Percentiles rank a stretch among this genome's conserved stretches.
These are phyloP conservation scores for Yamadazyma takamatsuzukensis DNA, from an alignment of 805 yeast genomes.

Conservation along the genomic window DNA sequence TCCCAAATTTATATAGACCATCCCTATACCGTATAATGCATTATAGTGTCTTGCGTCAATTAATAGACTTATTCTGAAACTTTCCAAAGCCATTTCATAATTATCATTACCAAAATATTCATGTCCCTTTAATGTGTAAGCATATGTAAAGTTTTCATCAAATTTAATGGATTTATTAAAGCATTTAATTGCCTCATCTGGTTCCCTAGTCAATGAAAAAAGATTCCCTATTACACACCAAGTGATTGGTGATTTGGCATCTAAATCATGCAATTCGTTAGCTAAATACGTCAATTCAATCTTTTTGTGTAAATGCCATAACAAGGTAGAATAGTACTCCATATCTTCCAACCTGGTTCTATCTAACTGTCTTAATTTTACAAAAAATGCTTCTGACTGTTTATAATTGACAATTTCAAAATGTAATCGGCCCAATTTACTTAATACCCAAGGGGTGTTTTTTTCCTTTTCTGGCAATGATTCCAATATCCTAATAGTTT, in stretches of 20 bases:
- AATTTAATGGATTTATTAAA: conserved; percentile 74
- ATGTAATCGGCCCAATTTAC: conserved; percentile 75
- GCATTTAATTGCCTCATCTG: conserved; percentile 85
- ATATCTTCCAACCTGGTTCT: conserved; percentile 80
- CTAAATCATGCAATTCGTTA: conserved; percentile 69
- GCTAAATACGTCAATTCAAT: conserved; percentile 77
- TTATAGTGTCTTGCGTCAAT: conserved; percentile 84
- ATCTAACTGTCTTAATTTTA: conserved; percentile 61
- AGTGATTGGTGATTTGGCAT: conserved; percentile 68
- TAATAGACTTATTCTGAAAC: conserved; percentile 74
- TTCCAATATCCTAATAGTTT: conserved; percentile 69
- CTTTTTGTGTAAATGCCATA: conserved; percentile 90
- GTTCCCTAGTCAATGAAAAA: conserved; percentile 76
- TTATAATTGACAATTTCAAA: conserved; percentile 86
- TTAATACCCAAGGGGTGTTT: conserved; percentile 80
- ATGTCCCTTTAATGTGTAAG: conserved; percentile 91
- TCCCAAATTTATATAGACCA: conserved; percentile 86
- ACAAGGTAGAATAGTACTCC: conserved; percentile 85
- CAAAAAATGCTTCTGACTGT: conserved; percentile 64
- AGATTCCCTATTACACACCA: conserved; percentile 93
- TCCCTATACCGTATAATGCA: conserved; percentile 94
- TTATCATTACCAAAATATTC: conserved; percentile 87
- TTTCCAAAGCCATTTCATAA: conserved; percentile 80
- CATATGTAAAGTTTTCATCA: conserved; percentile 73
- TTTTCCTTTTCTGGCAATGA: conserved; percentile 60